Base-by-base conservation (phyloP, 192 early-diverging fungal species). In the Pecoramyces ruminantium region DNA sequence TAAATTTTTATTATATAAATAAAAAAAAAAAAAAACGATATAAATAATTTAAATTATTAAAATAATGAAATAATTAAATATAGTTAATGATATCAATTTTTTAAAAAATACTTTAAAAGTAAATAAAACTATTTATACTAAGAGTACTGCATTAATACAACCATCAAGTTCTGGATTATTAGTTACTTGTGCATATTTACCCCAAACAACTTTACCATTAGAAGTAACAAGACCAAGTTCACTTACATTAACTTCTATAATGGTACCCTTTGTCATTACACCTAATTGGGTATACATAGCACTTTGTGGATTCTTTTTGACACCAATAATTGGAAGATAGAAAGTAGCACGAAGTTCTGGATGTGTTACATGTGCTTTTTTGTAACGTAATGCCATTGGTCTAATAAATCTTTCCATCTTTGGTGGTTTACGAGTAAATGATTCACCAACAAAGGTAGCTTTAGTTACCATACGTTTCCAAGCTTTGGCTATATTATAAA, bases 381-480 rank as follows among this genome's bases (percentile, higher is more conserved):
- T 99, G 90, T 94, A 97, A 79, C 97, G 94, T 78, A 99, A 88
- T 17, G 95, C 97, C 93, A 96, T 97, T 77, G 96, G 97, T 40
- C 97, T 92, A 83, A 99, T 93, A 84, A 99, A 99, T 51, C 96
- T 93, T 85, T 99, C 97, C 87, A 98, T 98, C 87, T 99, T 99
- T 85, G 96, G 96, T 79, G 96, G 97, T 86, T 98, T 97, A 79
- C 97, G 93, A n/a, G 96, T 99, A 84, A 99, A 99, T 17, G 96
- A 95, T 80, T 98, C 96, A 42, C 96, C 96, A 29, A 99, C 97
- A 93, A 99, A 99, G 1, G 97, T 98, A 14, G 96, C 94, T 88
- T 99, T 99, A 83, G 96, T 98, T 40, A 99, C 93, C 90, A 99
- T 93, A 81, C 96, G 92, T 88, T 99, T 99, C 97, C 97, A 99